Evolutionary conservation across 2,329 filamentous ascomycete genomes (phyloP), one percentile per base, ranked within the genome.

Genomic region (Balansia obtecta): DNA sequence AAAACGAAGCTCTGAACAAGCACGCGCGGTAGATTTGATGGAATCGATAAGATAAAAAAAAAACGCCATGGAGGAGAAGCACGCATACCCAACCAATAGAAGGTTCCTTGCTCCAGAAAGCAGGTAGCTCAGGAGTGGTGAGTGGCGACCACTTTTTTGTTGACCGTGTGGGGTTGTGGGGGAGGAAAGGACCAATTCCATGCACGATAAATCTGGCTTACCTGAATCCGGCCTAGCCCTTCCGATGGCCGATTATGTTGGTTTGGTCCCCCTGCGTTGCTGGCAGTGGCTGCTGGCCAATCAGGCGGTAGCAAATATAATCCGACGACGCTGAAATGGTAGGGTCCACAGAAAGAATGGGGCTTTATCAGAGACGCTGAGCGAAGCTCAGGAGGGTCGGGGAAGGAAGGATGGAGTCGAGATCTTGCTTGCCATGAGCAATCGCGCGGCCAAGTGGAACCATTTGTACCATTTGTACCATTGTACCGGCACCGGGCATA

Each of bases 211-310:
- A 8, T 48, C 43, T 18, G 37, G 10, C 2, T 20, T n/a, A 27
- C 12, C 46, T 39, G 37, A 49, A 58, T 48, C 41, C 15, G 54
- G 56, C 37, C 50, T 59, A 56, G 57, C 40, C 50, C 52, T 53
- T 45, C 56, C 53, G 56, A 53, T 50, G 52, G n/a, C 55, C 55
- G 55, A 55, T 37, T 52, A 40, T 41, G 40, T 47, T 50, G 52
- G n/a, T 11, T n/a, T 41, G 44, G 30, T 43, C 54, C 54, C 22
- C 52, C 55, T 53, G 53, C 47, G 11, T 45, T 43, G 46, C 33
- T 41, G 13, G 22, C 44, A 38, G 49, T 7, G 2, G 11, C 11
- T 16, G 15, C 4, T 39, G 20, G 20, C 52, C 50, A 59, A 58
- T 59, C 48, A 50, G n/a, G 46, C 30, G 30, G 41, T 20, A 48